Conservation (phyloP, 305 asterid genomes). For the Solanum hybrid region DNA sequence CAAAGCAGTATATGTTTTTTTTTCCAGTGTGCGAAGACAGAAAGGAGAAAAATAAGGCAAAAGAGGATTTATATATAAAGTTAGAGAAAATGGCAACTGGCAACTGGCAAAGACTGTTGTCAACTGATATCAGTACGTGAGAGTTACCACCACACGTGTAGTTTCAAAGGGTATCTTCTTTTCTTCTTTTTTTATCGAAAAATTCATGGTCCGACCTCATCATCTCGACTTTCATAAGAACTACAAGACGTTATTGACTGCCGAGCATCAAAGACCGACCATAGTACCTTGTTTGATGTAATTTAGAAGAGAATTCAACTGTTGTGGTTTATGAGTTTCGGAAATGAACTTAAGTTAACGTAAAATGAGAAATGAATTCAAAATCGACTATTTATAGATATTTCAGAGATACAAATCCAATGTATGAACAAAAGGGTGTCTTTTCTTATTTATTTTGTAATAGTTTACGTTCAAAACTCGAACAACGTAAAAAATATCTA, state of each 20-base stretch:
- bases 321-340: neutral
- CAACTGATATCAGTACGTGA: neutral
- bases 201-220: neutral
- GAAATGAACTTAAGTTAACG: neutral
- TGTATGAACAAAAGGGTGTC: neutral
- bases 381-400: neutral
- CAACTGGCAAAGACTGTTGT: conserved; percentile 3
- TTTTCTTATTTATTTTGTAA: neutral
- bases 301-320: neutral
- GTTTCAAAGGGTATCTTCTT: neutral
- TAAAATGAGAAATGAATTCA: neutral
- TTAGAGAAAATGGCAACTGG: conserved; percentile 1
- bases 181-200: neutral
- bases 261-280: neutral
- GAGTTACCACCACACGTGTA: conserved; percentile 3
- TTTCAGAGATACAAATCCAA: neutral
- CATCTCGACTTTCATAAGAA: neutral
- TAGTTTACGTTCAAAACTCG: neutral
- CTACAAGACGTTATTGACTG: neutral
- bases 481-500: neutral
- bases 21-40: neutral
- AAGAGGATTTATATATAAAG: conserved; percentile 12
- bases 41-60: neutral
- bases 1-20: neutral
- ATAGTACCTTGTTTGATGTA: neutral